Evolutionary conservation across 2,329 filamentous ascomycete species (phyloP), one percentile per base, ranked within the genome.

Genomic region (Aspergillus terreus): DNA sequence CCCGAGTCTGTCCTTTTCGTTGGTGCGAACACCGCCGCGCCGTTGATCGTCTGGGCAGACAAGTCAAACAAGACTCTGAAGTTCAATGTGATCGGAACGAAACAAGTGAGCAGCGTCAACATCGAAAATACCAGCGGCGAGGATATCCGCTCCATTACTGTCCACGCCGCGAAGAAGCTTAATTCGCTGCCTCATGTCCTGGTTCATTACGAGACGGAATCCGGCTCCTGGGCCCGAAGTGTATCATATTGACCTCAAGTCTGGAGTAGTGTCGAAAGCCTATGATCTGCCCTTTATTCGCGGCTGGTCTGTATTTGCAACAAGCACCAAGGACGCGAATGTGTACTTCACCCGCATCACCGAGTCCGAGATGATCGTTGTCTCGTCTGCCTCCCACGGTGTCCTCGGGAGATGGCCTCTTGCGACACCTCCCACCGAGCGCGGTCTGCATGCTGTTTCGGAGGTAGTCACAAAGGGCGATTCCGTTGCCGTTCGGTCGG

Each of bases 281-380:
- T 96, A 96, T 67, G 83, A 86, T 25, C 77, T 97, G 11, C 88
- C 92, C 0, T 82, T 83, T 47, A 70, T 91, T 17, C 71, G 81
- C 21, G 89, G 87, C 1, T 77, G 76, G 38, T 91, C 90, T 21
- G 83, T 87, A 1, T 90, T 96, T 66, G 87, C 91, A 0, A 86
- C 84, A 0, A 94, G 87, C 71, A 88, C 85, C 2, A 81, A 83
- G 38, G 87, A 86, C 53, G 84, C 87, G 17, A 92, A 94, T 62
- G 86, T 96, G 6, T 96, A 90, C 74, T 96, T 97, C 68, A 92
- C 88, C 2, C 84, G 92, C 53, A 78, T 94, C 54, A 91, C 89
- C 0, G 77, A 84, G 32, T 83, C 87, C 7, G 89, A 95, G 64
- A 78, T 90, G 2, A 77, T 81, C 27, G 77, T 96, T 23, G 79